Percentiles rank a stretch among this genome's conserved stretches.
phyloP scores from a whole-genome alignment of 2,329 filamentous ascomycete species.

The Arachnopeziza araneosa region DNA sequence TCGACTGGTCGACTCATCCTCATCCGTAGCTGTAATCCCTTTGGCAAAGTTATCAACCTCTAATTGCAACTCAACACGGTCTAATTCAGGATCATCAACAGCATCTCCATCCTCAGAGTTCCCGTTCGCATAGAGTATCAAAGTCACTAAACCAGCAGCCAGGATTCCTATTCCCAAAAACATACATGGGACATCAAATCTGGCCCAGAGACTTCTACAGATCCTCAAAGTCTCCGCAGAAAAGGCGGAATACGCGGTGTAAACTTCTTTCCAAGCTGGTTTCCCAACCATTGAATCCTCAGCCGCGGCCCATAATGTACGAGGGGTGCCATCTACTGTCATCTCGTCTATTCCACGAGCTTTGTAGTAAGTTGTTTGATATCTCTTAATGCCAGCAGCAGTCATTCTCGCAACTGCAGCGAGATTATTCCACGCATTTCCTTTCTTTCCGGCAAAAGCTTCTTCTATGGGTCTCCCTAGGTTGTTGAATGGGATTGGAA shows the following conservation, averaged over 20 bases:
- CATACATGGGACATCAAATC: slow-evolving; percentile 88
- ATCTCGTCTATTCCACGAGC: slow-evolving; percentile 64
- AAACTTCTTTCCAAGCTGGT: slow-evolving; percentile 38
- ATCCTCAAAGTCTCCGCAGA: slow-evolving; percentile 72
- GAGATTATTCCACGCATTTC: slow-evolving; percentile 69
- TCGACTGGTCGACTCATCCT: slow-evolving; percentile 23
- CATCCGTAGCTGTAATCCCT: slow-evolving; percentile 13
- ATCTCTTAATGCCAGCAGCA: slow-evolving; percentile 81
- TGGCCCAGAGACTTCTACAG: slow-evolving; percentile 83
- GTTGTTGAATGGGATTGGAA: slow-evolving; percentile 95
- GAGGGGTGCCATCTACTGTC: slow-evolving; percentile 47
- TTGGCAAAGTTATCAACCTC: slow-evolving; percentile 40
- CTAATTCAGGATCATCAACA: slow-evolving; percentile 52
- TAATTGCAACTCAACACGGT: slow-evolving; percentile 52
- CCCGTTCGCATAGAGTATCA: slow-evolving; percentile 67
- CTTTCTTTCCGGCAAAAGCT: slow-evolving; percentile 70
- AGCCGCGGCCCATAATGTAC: slow-evolving; percentile 54
- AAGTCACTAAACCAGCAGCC: slow-evolving; percentile 57
- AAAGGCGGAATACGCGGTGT: slow-evolving; percentile 62
- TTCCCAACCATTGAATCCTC: slow-evolving; percentile 32
- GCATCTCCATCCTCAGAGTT: slow-evolving; percentile 50
- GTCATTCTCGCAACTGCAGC: slow-evolving; percentile 71
- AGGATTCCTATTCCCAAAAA: slow-evolving; percentile 69
- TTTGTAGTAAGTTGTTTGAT: slow-evolving; percentile 76
- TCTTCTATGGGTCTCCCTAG: slow-evolving; percentile 90